phyloP scores from a whole-genome alignment of 176 grass and related monocot species.

The Chloris gayana region DNA sequence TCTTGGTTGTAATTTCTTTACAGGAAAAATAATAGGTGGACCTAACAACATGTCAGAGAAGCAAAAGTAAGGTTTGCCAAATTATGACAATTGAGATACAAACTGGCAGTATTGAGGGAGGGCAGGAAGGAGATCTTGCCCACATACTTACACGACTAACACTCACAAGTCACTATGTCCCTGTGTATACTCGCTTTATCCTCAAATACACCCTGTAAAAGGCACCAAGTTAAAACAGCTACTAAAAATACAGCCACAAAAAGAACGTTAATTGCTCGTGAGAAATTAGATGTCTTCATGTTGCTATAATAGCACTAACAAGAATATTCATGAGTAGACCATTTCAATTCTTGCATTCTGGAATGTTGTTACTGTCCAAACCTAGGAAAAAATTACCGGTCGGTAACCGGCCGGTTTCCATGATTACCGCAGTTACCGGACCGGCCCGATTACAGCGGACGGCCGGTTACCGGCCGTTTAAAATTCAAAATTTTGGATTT shows the following conservation, averaged over 20 bases:
- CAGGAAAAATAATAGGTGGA: slow-evolving; percentile 4
- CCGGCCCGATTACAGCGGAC: no score
- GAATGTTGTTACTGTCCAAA: no score
- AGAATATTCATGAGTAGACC: not conserved
- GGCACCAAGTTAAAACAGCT: slow-evolving; percentile 21
- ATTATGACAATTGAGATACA: not conserved
- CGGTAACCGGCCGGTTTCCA: no score
- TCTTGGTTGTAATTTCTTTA: slow-evolving; percentile 4
- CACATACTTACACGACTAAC: slow-evolving; percentile 76
- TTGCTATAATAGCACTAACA: slow-evolving; percentile 16
- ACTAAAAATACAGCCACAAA: not conserved
- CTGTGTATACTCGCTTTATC: slow-evolving; percentile 64
- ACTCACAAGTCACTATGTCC: slow-evolving; percentile 65
- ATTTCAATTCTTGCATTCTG: no score
- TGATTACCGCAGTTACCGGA: no score
- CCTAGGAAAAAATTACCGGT: no score
- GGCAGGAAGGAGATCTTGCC: not conserved
- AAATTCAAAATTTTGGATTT: no score
- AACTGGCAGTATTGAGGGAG: not conserved
- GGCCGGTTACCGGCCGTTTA: no score
- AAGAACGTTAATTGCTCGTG: not conserved
- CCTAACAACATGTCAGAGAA: not conserved
- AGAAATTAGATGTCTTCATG: no score
- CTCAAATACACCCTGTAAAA: slow-evolving; percentile 72
- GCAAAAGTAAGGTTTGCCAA: slow-evolving; percentile 7